Percentiles rank a stretch among this genome's conserved stretches.
Conservation (phyloP, 202 grass and related monocot species). For the Eragrostis tef region DNA sequence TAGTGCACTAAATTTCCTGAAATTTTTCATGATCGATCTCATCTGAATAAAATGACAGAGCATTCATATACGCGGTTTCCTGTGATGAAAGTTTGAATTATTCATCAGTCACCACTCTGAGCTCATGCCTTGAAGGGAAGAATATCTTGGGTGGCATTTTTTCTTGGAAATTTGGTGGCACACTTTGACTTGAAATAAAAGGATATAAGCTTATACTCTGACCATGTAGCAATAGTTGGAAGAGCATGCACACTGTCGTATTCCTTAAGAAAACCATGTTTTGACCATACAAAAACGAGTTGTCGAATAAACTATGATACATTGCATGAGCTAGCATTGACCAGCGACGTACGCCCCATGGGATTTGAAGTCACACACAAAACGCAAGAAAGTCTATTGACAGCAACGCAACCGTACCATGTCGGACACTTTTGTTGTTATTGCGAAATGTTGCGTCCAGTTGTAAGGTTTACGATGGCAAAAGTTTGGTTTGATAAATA, state of each 20-base stretch:
- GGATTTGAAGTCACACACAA: slow-evolving; percentile 28
- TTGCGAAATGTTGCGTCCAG: background rate
- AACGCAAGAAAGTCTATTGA: slow-evolving; percentile 25
- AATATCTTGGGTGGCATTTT: slow-evolving; percentile 22
- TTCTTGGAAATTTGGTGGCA: slow-evolving; percentile 29
- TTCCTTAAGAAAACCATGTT: background rate
- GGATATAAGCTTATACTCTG: background rate
- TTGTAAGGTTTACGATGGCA: background rate
- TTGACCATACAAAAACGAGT: slow-evolving; percentile 44
- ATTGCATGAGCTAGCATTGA: slow-evolving; percentile 5
- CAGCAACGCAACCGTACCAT: background rate
- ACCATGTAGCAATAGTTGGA: slow-evolving; percentile 11
- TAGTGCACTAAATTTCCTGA: too few relatives aligned
- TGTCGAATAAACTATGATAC: slow-evolving; percentile 26
- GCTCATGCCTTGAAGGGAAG: background rate
- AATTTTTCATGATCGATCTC: too few relatives aligned
- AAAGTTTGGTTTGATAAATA: background rate
- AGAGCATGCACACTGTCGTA: background rate
- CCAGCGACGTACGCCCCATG: background rate
- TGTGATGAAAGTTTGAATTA: slow-evolving; percentile 6
- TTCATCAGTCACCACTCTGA: slow-evolving; percentile 3
- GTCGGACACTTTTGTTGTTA: background rate
- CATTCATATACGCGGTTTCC: too few relatives aligned
- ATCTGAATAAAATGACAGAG: too few relatives aligned
- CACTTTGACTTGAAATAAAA: slow-evolving; percentile 25